Conservation (phyloP, 1,284 basidiomycete genomes). For the Fomes fomentarius region DNA sequence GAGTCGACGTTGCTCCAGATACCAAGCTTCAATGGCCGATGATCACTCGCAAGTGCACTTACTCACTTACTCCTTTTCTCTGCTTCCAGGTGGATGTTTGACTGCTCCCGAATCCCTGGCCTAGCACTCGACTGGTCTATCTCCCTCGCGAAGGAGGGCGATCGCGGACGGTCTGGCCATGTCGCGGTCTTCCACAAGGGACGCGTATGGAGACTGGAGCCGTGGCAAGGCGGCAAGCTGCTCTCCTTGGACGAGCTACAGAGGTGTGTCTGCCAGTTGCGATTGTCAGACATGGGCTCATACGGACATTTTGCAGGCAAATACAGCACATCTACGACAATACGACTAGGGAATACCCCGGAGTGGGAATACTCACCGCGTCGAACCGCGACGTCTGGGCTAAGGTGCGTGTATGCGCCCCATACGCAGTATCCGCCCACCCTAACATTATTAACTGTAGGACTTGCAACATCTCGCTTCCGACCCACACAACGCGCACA, state of each 20-base stretch:
- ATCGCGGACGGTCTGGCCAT: constrained; percentile 70
- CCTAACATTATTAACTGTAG: constrained; percentile 45
- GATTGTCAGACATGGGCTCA: too few relatives aligned
- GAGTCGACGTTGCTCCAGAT: too few relatives aligned
- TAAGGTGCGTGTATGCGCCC: constrained; percentile 48
- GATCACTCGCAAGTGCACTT: not conserved
- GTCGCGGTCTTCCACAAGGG: constrained; percentile 81
- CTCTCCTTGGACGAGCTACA: constrained; percentile 74
- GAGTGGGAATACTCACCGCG: constrained; percentile 78
- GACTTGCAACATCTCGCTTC: constrained; percentile 65
- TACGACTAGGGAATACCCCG: constrained; percentile 63
- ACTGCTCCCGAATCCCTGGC: constrained; percentile 85
- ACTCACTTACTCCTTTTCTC: too few relatives aligned
- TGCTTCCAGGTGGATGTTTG: constrained; percentile 97
- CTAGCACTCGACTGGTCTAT: constrained; percentile 75
- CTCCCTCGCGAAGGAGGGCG: constrained; percentile 65
- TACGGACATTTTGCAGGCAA: constrained; percentile 49
- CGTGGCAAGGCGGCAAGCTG: constrained; percentile 57
- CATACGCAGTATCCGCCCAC: not conserved
- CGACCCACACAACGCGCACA: constrained; percentile 60
- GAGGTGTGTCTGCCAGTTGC: constrained; percentile 42
- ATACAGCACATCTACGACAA: constrained; percentile 76
- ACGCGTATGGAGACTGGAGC: constrained; percentile 76
- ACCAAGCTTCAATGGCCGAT: not conserved
- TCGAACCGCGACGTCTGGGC: constrained; percentile 86